A percentile compares a stretch with the other conserved stretches of the same genome.
These are phyloP conservation scores for Mortierella sp. DNA, from an alignment of 371 early-diverging fungal species.

Conservation along the genomic window DNA sequence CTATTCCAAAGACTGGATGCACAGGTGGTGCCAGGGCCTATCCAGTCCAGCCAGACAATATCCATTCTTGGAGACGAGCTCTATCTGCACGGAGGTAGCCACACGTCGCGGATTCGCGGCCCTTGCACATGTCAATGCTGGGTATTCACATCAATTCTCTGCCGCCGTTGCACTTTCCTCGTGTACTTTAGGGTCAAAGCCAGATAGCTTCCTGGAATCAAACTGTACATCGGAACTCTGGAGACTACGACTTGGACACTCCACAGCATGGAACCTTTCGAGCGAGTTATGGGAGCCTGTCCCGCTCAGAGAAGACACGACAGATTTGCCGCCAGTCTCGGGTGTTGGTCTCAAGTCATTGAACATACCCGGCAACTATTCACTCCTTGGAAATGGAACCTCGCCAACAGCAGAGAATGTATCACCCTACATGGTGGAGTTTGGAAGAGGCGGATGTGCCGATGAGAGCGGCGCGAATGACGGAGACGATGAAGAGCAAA, in stretches of 20 bases:
- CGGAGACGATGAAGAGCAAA: background rate
- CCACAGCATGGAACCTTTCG: conserved; percentile 36
- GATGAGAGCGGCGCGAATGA: conserved; percentile 11
- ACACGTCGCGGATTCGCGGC: background rate
- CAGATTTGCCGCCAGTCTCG: conserved; percentile 26
- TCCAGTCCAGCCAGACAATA: conserved; percentile 37
- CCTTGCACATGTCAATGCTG: too few species aligned
- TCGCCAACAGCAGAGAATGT: conserved; percentile 16
- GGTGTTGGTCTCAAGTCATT: conserved; percentile 45
- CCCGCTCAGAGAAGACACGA: conserved; percentile 15
- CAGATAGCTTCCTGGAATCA: conserved; percentile 29
- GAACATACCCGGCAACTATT: conserved; percentile 33
- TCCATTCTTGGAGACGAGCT: conserved; percentile 48
- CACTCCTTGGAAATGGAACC: conserved; percentile 23
- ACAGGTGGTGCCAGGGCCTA: conserved; percentile 30
- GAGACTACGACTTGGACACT: conserved; percentile 37
- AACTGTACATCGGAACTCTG: conserved; percentile 33
- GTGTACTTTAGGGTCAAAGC: conserved; percentile 41
- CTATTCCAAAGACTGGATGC: conserved; percentile 30
- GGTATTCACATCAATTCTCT: background rate
- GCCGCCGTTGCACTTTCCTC: background rate
- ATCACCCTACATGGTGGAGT: conserved; percentile 46
- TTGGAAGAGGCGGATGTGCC: conserved; percentile 47
- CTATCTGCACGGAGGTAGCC: conserved; percentile 50
- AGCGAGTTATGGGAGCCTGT: conserved; percentile 31